Base-by-base conservation (phyloP, 306 rosid genomes). In the Cucumis hystrix region DNA sequence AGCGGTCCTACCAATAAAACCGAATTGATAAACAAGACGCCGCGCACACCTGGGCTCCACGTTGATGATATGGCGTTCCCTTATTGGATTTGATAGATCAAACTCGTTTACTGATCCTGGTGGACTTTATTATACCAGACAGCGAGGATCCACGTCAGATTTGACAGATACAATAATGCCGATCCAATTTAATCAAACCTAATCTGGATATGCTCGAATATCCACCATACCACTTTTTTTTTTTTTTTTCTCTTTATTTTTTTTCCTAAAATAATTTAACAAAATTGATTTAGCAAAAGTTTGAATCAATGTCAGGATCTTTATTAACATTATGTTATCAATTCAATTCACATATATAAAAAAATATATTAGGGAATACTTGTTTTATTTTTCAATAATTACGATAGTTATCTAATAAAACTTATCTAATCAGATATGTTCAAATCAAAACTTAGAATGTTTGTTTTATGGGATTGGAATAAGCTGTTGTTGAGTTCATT, bases 101-200 rank as follows among this genome's bases (percentile, higher is more conserved):
- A 67, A 71, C 55, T 56, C 7, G 81, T 58, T 11, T 55, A 18
- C 43, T 35, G 13, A 6, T 20, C 54, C 67, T 61, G 55, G 59
- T 62, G 25, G 66, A 25, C 35, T 17, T 37, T 65, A 17, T 51
- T 78, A 77, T 82, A 8, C 78, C 37, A 51, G 86, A 85, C 91
- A 85, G 83, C 96, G 73, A 52, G 91, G 93, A 91, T 89, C 97
- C 93, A 93, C 98, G 91, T 91, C 91, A 88, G 79, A 21, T 6
- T 1, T 0, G 23, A 20, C 77, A 51, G 62, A 51, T 82, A 51
- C 85, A 84, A 91, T 91, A 40, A 89, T 88, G 74, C 79, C 80
- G 35, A 54, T 62, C 55, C 58, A 63, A 28, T 2, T 17, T 65
- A 41, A 23, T 41, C 69, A 11, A 80, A 28, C 39, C 82, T 37